A percentile compares a stretch with the other conserved stretches of the same genome.
These are phyloP conservation scores for Astraeus odoratus DNA, from an alignment of 768 basidiomycete genomes.

Conservation along the genomic window DNA sequence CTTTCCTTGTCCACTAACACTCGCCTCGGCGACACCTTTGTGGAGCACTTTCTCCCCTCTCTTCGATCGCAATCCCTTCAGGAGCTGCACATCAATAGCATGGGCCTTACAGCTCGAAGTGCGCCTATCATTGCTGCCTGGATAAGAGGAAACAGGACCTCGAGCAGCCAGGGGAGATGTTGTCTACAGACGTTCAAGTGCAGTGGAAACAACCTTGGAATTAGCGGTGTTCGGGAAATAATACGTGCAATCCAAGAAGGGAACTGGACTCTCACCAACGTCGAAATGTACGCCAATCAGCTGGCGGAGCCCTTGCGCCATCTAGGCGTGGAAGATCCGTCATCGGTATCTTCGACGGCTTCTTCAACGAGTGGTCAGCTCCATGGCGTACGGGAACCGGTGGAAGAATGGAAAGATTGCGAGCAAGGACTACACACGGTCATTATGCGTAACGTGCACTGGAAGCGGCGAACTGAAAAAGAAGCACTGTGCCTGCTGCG, in stretches of 20 bases:
- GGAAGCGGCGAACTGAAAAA: slow-evolving; percentile 36
- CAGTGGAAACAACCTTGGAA: slow-evolving; percentile 52
- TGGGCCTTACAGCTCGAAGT: slow-evolving; percentile 40
- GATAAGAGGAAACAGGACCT: slow-evolving; percentile 33
- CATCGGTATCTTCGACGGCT: not conserved
- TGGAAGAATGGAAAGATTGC: slow-evolving; percentile 28
- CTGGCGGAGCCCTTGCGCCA: slow-evolving; percentile 11
- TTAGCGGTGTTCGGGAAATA: slow-evolving; percentile 39
- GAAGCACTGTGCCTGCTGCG: slow-evolving; percentile 47
- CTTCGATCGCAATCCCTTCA: slow-evolving; percentile 41
- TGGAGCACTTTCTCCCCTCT: slow-evolving; percentile 40
- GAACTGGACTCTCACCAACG: slow-evolving; percentile 43
- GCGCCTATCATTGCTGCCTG: slow-evolving; percentile 40
- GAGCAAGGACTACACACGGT: slow-evolving; percentile 29
- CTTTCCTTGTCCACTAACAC: slow-evolving; percentile 48
- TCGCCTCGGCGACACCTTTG: slow-evolving; percentile 42
- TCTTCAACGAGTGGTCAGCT: slow-evolving; percentile 13
- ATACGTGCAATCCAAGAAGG: slow-evolving; percentile 38
- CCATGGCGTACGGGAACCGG: slow-evolving; percentile 12
- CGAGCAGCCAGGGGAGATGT: slow-evolving; percentile 23
- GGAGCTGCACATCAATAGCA: slow-evolving; percentile 47
- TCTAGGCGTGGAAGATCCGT: slow-evolving; percentile 6
- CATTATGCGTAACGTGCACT: slow-evolving; percentile 41
- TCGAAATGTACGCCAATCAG: slow-evolving; percentile 47
- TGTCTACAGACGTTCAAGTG: slow-evolving; percentile 43